Conservation (phyloP, 2,329 filamentous ascomycete species). For the Stagonosporopsis tanaceti region DNA sequence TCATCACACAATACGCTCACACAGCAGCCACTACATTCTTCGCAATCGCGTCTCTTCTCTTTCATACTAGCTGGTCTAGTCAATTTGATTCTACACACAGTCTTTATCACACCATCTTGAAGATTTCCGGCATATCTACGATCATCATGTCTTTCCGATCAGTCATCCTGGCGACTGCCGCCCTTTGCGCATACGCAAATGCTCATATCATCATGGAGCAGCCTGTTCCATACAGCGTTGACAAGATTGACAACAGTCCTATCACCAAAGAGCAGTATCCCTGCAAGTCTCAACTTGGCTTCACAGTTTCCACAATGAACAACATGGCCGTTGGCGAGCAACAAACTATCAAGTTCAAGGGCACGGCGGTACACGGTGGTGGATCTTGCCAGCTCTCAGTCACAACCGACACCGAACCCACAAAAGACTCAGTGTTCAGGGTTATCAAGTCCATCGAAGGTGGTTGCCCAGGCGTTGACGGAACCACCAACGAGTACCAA, state of each 20-base stretch:
- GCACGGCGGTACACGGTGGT: constrained; percentile 83
- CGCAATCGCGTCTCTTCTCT: constrained; percentile 18
- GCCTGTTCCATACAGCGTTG: constrained; percentile 69
- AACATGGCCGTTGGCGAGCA: constrained; percentile 68
- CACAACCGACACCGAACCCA: constrained; percentile 67
- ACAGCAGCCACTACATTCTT: constrained; percentile 29
- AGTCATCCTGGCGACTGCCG: constrained; percentile 57
- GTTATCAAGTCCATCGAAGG: constrained; percentile 90
- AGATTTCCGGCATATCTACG: constrained; percentile 24
- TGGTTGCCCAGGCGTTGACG: constrained; percentile 74
- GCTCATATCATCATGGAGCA: constrained; percentile 79
- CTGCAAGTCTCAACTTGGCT: constrained; percentile 61
- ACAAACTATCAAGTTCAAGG: constrained; percentile 71
- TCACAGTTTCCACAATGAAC: constrained; percentile 45
- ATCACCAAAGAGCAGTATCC: constrained; percentile 73
- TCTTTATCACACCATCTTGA: constrained; percentile 27
- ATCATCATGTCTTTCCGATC: constrained; percentile 62
- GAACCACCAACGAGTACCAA: constrained; percentile 69
- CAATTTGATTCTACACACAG: constrained; percentile 14
- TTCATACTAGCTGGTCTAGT: constrained; percentile 23
- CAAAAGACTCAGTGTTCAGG: constrained; percentile 72
- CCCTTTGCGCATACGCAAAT: constrained; percentile 48
- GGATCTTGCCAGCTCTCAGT: constrained; percentile 89
- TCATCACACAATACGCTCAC: constrained; percentile 34
- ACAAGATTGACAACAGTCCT: constrained; percentile 68